Evolutionary conservation across 306 rosid genomes (phyloP).

Genomic region (Cicer bijugum): DNA sequence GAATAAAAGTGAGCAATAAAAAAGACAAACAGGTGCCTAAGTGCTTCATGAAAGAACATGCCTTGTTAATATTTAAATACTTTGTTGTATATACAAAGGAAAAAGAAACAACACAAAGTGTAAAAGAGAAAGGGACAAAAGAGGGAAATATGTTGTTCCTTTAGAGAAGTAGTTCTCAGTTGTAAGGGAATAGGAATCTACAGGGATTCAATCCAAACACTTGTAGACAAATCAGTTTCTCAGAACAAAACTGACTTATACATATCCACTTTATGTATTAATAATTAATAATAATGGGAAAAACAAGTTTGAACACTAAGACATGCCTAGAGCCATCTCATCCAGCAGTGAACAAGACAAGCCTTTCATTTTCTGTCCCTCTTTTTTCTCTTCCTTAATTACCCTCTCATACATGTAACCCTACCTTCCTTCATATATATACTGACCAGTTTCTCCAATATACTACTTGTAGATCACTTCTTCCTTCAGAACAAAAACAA

Average conservation of each 20-base stretch:
- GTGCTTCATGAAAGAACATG: constrained; percentile 26
- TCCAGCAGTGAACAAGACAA: constrained; percentile 39
- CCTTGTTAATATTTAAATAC: constrained; percentile 7
- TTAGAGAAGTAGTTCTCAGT: constrained; percentile 36
- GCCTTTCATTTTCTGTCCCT: constrained; percentile 34
- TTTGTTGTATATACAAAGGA: constrained; percentile 22
- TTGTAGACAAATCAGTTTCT: constrained; percentile 55
- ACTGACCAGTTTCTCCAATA: constrained; percentile 28
- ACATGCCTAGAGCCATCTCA: constrained; percentile 50
- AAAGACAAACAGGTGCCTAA: constrained; percentile 28
- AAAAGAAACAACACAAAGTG: constrained; percentile 44
- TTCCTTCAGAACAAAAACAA: not conserved
- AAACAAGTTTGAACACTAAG: constrained; percentile 41
- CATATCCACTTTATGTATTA: constrained; percentile 45
- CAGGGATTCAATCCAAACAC: constrained; percentile 62
- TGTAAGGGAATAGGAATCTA: constrained; percentile 60
- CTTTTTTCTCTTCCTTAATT: constrained; percentile 17
- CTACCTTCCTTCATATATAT: constrained; percentile 9
- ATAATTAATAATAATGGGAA: constrained; percentile 34
- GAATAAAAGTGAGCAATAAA: not conserved
- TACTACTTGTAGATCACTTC: constrained; percentile 17
- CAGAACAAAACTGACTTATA: constrained; percentile 46
- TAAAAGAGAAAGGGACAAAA: constrained; percentile 49
- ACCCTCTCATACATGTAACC: constrained; percentile 10
- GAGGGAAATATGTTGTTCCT: constrained; percentile 45